A percentile compares a stretch with the other conserved stretches of the same genome.
Evolutionary conservation across 2,329 filamentous ascomycete genomes (phyloP).

Genomic region (Monosporascus sp.): DNA sequence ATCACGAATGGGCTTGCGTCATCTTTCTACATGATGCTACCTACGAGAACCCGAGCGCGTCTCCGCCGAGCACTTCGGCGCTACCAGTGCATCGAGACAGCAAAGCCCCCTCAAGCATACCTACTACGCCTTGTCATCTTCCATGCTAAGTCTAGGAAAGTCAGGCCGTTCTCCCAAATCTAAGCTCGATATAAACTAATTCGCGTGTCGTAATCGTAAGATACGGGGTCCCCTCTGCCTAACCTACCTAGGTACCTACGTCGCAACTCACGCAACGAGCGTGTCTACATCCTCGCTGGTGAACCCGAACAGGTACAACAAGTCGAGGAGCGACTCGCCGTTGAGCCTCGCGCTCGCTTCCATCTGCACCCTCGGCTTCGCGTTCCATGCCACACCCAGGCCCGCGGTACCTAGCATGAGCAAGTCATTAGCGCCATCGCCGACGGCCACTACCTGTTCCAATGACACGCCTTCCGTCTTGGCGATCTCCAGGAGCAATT

Average conservation of each 20-base stretch:
- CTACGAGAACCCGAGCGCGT: too few relatives aligned
- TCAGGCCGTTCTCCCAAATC: too few relatives aligned
- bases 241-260: not conserved
- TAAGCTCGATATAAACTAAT: not conserved
- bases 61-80: too few relatives aligned
- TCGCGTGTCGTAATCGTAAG: not conserved
- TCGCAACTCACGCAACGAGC: constrained; percentile 31
- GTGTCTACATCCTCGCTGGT: constrained; percentile 56
- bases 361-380: constrained; percentile 76
- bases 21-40: too few relatives aligned
- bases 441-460: constrained; percentile 66
- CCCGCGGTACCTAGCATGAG: constrained; percentile 73
- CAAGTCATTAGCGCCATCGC: constrained; percentile 79
- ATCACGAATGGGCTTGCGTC: too few relatives aligned
- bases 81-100: too few relatives aligned
- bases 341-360: constrained; percentile 70
- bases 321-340: constrained; percentile 61
- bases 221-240: not conserved
- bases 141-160: too few relatives aligned
- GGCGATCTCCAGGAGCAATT: constrained; percentile 67
- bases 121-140: too few relatives aligned
- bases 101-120: too few relatives aligned
- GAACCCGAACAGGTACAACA: constrained; percentile 71
- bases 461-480: constrained; percentile 59
- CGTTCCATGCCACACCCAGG: constrained; percentile 77